Evolutionary conservation across 768 basidiomycete genomes (phyloP).

Genomic region (Antrodiella citrinella): DNA sequence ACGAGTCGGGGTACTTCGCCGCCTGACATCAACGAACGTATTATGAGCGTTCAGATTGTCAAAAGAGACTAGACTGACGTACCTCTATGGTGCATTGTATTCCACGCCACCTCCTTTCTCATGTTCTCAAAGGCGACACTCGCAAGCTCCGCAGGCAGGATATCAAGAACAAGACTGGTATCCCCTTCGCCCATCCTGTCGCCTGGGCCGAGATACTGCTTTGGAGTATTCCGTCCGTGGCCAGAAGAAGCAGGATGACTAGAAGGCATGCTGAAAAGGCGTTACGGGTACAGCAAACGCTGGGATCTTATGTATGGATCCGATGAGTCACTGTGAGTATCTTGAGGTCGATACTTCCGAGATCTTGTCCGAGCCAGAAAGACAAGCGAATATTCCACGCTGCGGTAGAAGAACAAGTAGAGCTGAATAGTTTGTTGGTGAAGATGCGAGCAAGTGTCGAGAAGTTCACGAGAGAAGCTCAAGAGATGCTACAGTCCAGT

Average conservation of each 20-base stretch:
- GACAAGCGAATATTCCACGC: too few relatives aligned
- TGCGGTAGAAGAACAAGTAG: too few relatives aligned
- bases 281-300: too few relatives aligned
- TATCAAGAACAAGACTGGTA: conserved; percentile 45
- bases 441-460: too few relatives aligned
- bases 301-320: too few relatives aligned
- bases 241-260: background rate
- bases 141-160: conserved; percentile 51
- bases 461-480: too few relatives aligned
- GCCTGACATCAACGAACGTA: conserved; percentile 31
- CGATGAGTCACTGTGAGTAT: too few relatives aligned
- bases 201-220: conserved; percentile 13
- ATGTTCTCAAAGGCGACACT: conserved; percentile 49
- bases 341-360: too few relatives aligned
- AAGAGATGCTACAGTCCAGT: too few relatives aligned
- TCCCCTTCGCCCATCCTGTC: conserved; percentile 60
- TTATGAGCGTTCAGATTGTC: background rate
- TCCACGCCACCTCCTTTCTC: conserved; percentile 61
- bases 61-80: conserved; percentile 7
- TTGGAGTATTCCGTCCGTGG: background rate
- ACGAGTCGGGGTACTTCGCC: conserved; percentile 66
- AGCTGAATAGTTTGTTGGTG: background rate
- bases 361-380: too few relatives aligned
- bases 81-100: conserved; percentile 70
- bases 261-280: background rate